phyloP scores from a whole-genome alignment of 2,329 filamentous ascomycete species.

The Dryadomyces quercivorus region DNA sequence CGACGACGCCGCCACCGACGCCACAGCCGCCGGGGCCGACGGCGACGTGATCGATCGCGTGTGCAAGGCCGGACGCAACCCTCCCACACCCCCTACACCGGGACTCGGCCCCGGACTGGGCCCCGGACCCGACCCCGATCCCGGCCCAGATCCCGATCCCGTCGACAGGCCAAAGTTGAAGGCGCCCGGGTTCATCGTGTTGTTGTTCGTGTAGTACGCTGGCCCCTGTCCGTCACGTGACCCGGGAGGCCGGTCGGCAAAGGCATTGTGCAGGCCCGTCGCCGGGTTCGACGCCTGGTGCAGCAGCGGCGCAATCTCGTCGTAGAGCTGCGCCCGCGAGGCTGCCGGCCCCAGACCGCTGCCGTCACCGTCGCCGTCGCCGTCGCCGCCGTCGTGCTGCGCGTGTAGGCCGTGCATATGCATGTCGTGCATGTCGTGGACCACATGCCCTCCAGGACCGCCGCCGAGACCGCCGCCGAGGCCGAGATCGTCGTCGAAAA shows the following conservation, averaged over 20 bases:
- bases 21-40: constrained; percentile 40
- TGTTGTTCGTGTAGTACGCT: constrained; percentile 19
- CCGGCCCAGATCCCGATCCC: neutral
- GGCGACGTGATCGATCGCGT: constrained; percentile 78
- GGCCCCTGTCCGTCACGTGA: constrained; percentile 38
- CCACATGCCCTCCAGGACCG: neutral
- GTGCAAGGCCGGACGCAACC: constrained; percentile 56
- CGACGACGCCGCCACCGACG: constrained; percentile 56
- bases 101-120: neutral
- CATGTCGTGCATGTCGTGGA: neutral
- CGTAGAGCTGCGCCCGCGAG: constrained; percentile 72
- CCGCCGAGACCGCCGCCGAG: neutral
- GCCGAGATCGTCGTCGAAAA: constrained; percentile 55
- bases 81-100: constrained; percentile 12
- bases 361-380: neutral
- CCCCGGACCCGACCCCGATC: neutral
- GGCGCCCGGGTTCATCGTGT: constrained; percentile 51
- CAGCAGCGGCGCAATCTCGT: constrained; percentile 82
- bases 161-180: constrained; percentile 24
- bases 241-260: constrained; percentile 59
- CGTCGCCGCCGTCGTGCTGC: constrained; percentile 22
- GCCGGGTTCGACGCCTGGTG: constrained; percentile 67
- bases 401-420: constrained; percentile 19
- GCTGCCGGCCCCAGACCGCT: constrained; percentile 25
- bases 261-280: constrained; percentile 76